phyloP scores from a whole-genome alignment of 139 green algal genomes.

The Volvox africanus region DNA sequence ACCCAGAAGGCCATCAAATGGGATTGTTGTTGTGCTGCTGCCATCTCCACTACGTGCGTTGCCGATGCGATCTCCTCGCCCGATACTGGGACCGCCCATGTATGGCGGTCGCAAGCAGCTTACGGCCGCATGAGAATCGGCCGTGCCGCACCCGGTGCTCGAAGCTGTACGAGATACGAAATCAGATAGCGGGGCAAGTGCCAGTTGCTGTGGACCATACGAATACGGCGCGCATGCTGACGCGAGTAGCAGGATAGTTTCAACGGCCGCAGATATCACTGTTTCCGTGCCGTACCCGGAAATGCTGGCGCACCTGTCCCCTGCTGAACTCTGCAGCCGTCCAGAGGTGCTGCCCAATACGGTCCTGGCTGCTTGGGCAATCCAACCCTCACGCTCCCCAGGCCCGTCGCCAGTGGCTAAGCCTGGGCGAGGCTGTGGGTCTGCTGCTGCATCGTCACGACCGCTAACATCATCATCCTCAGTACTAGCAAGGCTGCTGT shows the following conservation, averaged over 20 bases:
- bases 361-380: too few species aligned
- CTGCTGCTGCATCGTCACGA: too few species aligned
- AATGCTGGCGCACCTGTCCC: too few species aligned
- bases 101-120: neutral
- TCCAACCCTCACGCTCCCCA: too few species aligned
- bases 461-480: neutral
- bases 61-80: too few species aligned
- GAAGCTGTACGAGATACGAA: neutral
- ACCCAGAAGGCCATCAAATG: neutral
- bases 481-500: too few species aligned
- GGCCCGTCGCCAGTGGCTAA: too few species aligned
- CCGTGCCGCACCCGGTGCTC: neutral
- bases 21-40: neutral
- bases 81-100: neutral
- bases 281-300: too few species aligned
- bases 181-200: neutral
- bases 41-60: neutral
- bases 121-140: neutral
- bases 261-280: neutral
- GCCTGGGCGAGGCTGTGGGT: too few species aligned
- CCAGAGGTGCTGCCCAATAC: too few species aligned
- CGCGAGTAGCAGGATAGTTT: slow-evolving; percentile 29
- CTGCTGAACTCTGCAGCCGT: too few species aligned
- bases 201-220: neutral
- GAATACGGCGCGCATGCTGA: slow-evolving; percentile 21